Conservation (phyloP, 345 rosid genomes). For the Arabidopsis arenosa region DNA sequence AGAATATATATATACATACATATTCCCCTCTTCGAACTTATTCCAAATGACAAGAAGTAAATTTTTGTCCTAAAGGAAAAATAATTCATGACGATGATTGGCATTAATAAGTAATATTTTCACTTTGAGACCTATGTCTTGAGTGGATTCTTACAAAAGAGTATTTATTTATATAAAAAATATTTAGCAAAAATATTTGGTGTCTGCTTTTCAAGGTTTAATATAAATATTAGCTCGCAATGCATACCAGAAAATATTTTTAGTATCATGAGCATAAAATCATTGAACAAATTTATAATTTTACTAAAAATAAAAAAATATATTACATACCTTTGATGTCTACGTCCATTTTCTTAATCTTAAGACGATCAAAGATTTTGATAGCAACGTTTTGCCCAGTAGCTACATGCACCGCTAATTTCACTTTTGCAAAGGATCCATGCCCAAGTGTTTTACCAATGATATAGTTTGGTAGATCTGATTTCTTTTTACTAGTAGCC, state of each 20-base stretch:
- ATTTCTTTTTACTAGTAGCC: constrained; percentile 47
- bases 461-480: constrained; percentile 62
- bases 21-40: no score
- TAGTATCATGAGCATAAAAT: neutral
- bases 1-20: no score
- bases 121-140: neutral
- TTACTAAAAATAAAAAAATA: no score
- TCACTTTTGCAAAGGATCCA: constrained; percentile 88
- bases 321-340: constrained; percentile 70
- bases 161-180: no score
- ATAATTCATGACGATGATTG: neutral
- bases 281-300: neutral
- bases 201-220: neutral
- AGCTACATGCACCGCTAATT: constrained; percentile 72
- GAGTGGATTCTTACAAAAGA: neutral
- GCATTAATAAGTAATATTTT: neutral
- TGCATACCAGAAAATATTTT: neutral
- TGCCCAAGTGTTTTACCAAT: constrained; percentile 77
- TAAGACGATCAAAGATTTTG: constrained; percentile 80
- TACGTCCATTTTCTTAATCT: constrained; percentile 61
- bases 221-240: neutral
- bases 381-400: constrained; percentile 89
- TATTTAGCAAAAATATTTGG: neutral
- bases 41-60: neutral
- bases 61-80: neutral